Percentiles rank a stretch among this genome's conserved stretches.
phyloP scores from a whole-genome alignment of 345 rosid genomes.

The Sapria himalayana region DNA sequence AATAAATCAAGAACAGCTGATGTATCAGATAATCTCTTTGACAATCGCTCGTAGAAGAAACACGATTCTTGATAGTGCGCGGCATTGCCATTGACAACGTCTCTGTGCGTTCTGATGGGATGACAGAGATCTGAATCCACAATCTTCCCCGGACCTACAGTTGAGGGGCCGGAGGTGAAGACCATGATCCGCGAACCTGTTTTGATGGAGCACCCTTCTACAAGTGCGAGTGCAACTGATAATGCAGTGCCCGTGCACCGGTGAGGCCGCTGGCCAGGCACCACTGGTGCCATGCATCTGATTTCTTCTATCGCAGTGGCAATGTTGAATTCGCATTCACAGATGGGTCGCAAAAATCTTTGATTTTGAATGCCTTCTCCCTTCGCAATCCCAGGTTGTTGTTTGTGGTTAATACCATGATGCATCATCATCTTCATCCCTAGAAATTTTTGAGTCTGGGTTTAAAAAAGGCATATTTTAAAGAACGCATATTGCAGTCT shows the following conservation, averaged over 20 bases:
- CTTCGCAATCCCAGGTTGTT: slow-evolving; percentile 35
- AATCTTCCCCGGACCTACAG: slow-evolving; percentile 69
- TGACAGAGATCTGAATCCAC: slow-evolving; percentile 38
- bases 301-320: slow-evolving; percentile 68
- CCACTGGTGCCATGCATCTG: slow-evolving; percentile 12
- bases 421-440: no score
- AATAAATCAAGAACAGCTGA: slow-evolving; percentile 64
- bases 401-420: slow-evolving; percentile 22
- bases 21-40: slow-evolving; percentile 38
- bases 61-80: slow-evolving; percentile 32
- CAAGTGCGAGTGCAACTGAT: slow-evolving; percentile 53
- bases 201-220: slow-evolving; percentile 46
- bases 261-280: slow-evolving; percentile 53
- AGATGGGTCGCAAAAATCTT: slow-evolving; percentile 55
- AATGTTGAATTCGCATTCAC: slow-evolving; percentile 67
- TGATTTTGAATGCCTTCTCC: slow-evolving; percentile 29
- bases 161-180: slow-evolving; percentile 88
- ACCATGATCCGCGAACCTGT: slow-evolving; percentile 72
- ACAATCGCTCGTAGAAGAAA: slow-evolving; percentile 40
- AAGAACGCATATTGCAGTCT: no score
- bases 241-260: slow-evolving; percentile 76
- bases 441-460: slow-evolving; percentile 43
- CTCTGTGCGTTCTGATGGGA: slow-evolving; percentile 72
- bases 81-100: slow-evolving; percentile 46
- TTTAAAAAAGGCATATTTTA: not conserved